Evolutionary conservation across 1,139 yeast species (phyloP), one percentile per base, ranked within the genome.

Genomic region (Pichia sorboxylosa): DNA sequence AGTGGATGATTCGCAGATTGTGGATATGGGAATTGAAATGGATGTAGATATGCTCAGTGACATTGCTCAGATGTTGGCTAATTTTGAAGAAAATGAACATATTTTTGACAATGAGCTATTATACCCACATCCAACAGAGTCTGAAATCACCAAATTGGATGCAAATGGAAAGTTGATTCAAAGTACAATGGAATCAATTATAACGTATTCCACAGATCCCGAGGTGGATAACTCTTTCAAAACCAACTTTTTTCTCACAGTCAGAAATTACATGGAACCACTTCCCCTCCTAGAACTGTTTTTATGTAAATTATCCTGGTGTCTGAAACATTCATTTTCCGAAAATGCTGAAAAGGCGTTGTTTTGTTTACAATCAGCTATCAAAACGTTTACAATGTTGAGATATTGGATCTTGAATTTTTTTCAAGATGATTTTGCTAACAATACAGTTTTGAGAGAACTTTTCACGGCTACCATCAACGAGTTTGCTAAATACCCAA

Each of bases 371-470:
- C 62, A 80, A 32, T 79, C 80, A 1, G 60, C 83, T n/a, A 69
- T 87, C 25, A 66, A 97, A 44, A 78, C 93, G 0, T 90, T 87
- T 59, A 95, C 84, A 25, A 77, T 82, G 23, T 49, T 90, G 30
- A 68, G 97, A 47, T 94, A 84, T 55, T 90, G 97, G 94, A 57
- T 90, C 21, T 57, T 82, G 39, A 87, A 80, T 51, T 78, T 78
- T 49, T 80, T 77, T 45, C 61, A 69, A 28, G 83, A 78, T 45
- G 90, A 80, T 49, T 80, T 79, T 48, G 58, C 73, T 29, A 48
- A 63, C 10, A 63, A 72, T 40, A 45, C 45, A 4, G 48, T 53
- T 16, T 47, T 79, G 25, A 63, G 85, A 44, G 61, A 59, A 30
- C 41, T 53, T 10, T 70, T 77, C 42, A 57, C 69, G 3, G 43